Conservation (phyloP, 2,329 filamentous ascomycete species). For the Scolecobasidium constrictum region DNA sequence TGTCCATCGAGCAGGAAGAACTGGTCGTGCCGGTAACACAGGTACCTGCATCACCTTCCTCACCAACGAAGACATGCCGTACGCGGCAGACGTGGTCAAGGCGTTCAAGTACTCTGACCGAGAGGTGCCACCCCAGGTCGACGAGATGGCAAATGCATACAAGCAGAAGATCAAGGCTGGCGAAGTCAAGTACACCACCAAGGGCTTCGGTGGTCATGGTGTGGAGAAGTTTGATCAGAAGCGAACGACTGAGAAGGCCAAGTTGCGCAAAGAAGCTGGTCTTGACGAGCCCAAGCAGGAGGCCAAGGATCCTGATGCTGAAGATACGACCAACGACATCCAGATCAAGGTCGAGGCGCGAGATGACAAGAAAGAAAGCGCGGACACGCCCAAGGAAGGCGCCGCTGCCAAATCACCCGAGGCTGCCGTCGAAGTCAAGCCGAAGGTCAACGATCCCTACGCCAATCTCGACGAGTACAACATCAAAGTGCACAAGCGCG, state of each 20-base stretch:
- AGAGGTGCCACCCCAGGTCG: conserved; percentile 51
- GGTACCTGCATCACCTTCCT: conserved; percentile 93
- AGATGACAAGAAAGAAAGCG: background rate
- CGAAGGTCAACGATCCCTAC: background rate
- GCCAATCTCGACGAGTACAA: conserved; percentile 25
- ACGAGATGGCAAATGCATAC: conserved; percentile 55
- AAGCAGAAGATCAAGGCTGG: conserved; percentile 85
- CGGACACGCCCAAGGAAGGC: conserved; percentile 9
- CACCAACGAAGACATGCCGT: conserved; percentile 84
- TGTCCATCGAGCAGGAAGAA: conserved; percentile 86
- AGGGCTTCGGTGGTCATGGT: conserved; percentile 90
- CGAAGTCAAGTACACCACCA: conserved; percentile 65
- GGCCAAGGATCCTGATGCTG: conserved; percentile 45
- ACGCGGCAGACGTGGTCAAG: conserved; percentile 77
- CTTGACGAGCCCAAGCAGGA: conserved; percentile 76
- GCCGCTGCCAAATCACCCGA: conserved; percentile 9
- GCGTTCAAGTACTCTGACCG: conserved; percentile 86
- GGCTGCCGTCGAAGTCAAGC: conserved; percentile 6
- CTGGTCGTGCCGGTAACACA: conserved; percentile 86
- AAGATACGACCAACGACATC: conserved; percentile 1
- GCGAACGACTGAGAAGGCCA: conserved; percentile 70
- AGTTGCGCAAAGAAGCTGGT: conserved; percentile 11
- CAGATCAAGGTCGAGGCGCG: background rate
- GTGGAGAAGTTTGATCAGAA: conserved; percentile 86
- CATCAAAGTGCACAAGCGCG: conserved; percentile 58